Percentiles rank a stretch among this genome's conserved stretches.
These are phyloP conservation scores for Chlamydomonas sphaeroides DNA, from an alignment of 139 green algal species.

Conservation along the genomic window DNA sequence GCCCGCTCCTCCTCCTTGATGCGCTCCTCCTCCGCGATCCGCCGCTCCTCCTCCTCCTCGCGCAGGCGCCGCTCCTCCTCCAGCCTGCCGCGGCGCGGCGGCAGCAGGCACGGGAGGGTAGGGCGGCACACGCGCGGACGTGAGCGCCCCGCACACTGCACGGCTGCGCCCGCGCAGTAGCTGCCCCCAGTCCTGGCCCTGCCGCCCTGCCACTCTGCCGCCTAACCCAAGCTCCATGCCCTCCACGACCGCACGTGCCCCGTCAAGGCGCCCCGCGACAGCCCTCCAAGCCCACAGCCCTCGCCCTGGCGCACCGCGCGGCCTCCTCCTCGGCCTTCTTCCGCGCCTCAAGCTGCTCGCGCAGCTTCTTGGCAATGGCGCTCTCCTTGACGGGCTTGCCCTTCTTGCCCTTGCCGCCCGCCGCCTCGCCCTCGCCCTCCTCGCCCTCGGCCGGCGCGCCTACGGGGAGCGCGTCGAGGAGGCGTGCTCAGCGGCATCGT, in stretches of 20 bases:
- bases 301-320: slow-evolving; percentile 6
- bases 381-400: slow-evolving; percentile 79
- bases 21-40: slow-evolving; percentile 46
- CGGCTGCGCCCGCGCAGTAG: too few species aligned
- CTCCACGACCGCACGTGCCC: too few species aligned
- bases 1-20: slow-evolving; percentile 77
- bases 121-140: too few species aligned
- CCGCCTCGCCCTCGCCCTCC: slow-evolving; percentile 51
- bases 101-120: too few species aligned
- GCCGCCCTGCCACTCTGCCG: too few species aligned
- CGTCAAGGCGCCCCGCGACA: too few species aligned
- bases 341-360: slow-evolving; percentile 79
- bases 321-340: slow-evolving; percentile 75
- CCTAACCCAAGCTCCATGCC: too few species aligned
- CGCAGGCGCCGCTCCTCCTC: slow-evolving; percentile 72
- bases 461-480: too few species aligned
- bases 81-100: slow-evolving; percentile 2
- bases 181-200: too few species aligned
- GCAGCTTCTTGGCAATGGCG: slow-evolving; percentile 77
- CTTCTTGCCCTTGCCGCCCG: slow-evolving; percentile 55
- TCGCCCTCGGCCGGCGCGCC: slow-evolving; percentile 8
- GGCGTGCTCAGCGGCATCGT: too few species aligned
- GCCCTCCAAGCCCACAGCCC: too few species aligned
- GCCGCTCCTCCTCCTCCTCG: slow-evolving; percentile 58
- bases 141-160: too few species aligned